A percentile compares a stretch with the other conserved stretches of the same genome.
These are phyloP conservation scores for Colletotrichum gigasporum DNA, from an alignment of 2,329 filamentous ascomycete genomes.

Conservation along the genomic window DNA sequence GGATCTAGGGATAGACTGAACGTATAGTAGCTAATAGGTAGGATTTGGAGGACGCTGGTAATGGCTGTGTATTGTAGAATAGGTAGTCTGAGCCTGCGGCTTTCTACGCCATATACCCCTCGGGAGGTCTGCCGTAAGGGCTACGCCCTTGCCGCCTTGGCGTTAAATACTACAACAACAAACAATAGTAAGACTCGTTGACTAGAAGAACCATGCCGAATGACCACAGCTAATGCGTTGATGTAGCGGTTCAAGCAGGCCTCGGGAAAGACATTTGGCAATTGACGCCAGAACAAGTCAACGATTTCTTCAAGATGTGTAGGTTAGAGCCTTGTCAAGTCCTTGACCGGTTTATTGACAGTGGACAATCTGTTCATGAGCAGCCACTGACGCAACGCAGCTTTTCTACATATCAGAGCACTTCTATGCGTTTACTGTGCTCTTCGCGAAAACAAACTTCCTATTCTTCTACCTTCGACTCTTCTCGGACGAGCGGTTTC, in stretches of 20 bases:
- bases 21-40: no score
- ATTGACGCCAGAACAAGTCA: conserved; percentile 48
- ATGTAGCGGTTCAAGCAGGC: conserved; percentile 40
- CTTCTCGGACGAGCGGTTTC: conserved; percentile 49
- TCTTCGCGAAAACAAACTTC: conserved; percentile 56
- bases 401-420: conserved; percentile 47
- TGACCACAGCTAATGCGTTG: neutral
- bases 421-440: conserved; percentile 52
- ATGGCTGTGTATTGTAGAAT: no score
- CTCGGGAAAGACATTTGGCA: conserved; percentile 58
- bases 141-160: no score
- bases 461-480: conserved; percentile 62
- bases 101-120: no score
- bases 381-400: conserved; percentile 14
- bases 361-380: neutral
- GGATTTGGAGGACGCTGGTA: no score
- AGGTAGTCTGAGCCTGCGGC: no score
- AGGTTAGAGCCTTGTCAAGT: no score
- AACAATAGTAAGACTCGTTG: no score
- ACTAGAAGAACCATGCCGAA: no score
- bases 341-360: neutral
- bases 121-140: no score
- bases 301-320: conserved; percentile 41
- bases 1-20: no score
- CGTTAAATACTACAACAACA: no score